A percentile compares a stretch with the other conserved stretches of the same genome.
Conservation (phyloP, 2,329 filamentous ascomycete genomes). For the Aspergillus caelatus region DNA sequence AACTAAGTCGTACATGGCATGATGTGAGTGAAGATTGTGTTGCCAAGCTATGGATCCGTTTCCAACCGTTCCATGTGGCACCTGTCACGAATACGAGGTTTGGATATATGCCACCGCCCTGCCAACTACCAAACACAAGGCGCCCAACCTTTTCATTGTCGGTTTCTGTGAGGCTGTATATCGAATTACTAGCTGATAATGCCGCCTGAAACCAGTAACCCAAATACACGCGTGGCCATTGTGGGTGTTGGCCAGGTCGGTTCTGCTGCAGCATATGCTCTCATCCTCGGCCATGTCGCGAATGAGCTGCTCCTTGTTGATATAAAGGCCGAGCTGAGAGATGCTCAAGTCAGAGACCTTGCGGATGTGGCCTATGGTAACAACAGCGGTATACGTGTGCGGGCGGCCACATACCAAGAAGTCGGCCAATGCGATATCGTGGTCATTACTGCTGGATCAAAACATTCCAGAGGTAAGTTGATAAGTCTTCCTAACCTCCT, state of each 20-base stretch:
- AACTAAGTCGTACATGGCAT: too few species aligned
- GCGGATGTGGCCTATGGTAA: conserved; percentile 44
- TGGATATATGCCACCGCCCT: too few species aligned
- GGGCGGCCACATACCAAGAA: conserved; percentile 50
- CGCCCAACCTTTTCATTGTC: not conserved
- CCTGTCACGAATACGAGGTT: too few species aligned
- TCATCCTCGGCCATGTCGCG: conserved; percentile 52
- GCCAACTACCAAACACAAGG: too few species aligned
- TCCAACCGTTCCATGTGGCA: too few species aligned
- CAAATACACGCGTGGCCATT: not conserved
- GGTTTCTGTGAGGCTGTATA: not conserved
- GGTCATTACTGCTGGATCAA: conserved; percentile 59
- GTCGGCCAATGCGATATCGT: conserved; percentile 59
- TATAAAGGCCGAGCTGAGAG: conserved; percentile 41
- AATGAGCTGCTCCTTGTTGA: conserved; percentile 59
- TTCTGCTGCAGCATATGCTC: not conserved
- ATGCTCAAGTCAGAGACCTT: conserved; percentile 56
- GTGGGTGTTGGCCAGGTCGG: not conserved
- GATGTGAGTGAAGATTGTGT: too few species aligned
- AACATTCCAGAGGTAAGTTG: conserved; percentile 44
- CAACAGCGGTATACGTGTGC: conserved; percentile 45
- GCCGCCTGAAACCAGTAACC: not conserved
- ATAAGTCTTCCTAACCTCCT: not conserved
- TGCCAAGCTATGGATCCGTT: too few species aligned
- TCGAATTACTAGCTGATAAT: not conserved